phyloP scores from a whole-genome alignment of 1,139 yeast genomes.

The Debaryomyces robertsiae region DNA sequence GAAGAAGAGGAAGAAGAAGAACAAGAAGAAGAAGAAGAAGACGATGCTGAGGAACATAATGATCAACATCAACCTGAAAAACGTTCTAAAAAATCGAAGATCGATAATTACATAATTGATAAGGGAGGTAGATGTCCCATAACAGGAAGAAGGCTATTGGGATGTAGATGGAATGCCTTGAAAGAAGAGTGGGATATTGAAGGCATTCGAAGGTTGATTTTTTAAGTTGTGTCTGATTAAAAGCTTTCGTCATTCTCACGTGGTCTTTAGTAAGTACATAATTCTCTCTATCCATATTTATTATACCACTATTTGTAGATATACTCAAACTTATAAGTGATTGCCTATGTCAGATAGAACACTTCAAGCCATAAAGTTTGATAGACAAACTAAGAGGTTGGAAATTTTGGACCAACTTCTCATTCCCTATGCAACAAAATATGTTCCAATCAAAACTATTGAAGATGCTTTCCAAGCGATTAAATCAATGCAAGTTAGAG shows the following conservation, averaged over 20 bases:
- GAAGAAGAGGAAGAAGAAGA: conserved; percentile 18
- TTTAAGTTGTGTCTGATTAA: conserved; percentile 28
- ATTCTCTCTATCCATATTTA: neutral
- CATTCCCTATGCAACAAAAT: conserved; percentile 77
- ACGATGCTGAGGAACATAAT: too few species aligned
- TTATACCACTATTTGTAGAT: neutral
- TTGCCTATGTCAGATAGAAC: conserved; percentile 20
- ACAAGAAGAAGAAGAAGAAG: conserved; percentile 11
- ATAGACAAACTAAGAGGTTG: conserved; percentile 47
- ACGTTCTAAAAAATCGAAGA: conserved; percentile 23
- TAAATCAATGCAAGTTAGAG: conserved; percentile 90
- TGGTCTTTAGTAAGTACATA: neutral
- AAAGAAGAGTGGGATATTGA: conserved; percentile 69
- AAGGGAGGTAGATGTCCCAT: conserved; percentile 85
- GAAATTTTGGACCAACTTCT: conserved; percentile 77
- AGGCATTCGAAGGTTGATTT: conserved; percentile 72
- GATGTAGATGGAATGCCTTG: conserved; percentile 66
- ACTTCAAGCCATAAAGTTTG: conserved; percentile 72
- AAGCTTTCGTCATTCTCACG: conserved; percentile 4
- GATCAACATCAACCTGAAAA: conserved; percentile 19
- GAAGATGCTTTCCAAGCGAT: conserved; percentile 82
- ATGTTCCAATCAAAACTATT: conserved; percentile 58
- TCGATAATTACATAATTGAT: conserved; percentile 25
- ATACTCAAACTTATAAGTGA: neutral
- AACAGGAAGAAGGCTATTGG: conserved; percentile 71